A percentile compares a stretch with the other conserved stretches of the same genome.
Evolutionary conservation across 1,284 basidiomycete species (phyloP).

Genomic region (Pseudozyma tsukubaensis): DNA sequence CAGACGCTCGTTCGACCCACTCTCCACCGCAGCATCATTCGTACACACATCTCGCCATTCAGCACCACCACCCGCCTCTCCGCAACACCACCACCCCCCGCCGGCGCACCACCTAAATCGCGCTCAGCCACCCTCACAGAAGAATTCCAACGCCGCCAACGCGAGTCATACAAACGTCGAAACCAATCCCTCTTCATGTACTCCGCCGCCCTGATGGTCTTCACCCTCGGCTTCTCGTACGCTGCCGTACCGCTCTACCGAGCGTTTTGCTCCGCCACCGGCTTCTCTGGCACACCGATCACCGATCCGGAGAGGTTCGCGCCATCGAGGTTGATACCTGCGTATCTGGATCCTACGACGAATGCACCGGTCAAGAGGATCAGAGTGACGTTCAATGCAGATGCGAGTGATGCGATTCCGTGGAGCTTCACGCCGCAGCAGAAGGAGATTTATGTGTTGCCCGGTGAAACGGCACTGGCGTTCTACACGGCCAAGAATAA

Average conservation of each 20-base stretch:
- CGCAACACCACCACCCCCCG: slow-evolving; percentile 3
- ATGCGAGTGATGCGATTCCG: slow-evolving; percentile 85
- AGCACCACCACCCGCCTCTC: slow-evolving; percentile 1
- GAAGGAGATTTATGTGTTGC: slow-evolving; percentile 87
- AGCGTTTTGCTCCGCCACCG: slow-evolving; percentile 96
- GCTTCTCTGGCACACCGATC: slow-evolving; percentile 93
- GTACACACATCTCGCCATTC: slow-evolving; percentile 21
- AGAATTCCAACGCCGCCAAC: slow-evolving; percentile 41
- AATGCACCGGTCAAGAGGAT: slow-evolving; percentile 73
- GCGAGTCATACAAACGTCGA: slow-evolving; percentile 51
- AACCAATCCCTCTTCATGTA: slow-evolving; percentile 84
- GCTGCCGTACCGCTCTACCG: slow-evolving; percentile 97
- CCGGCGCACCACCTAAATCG: slow-evolving; percentile 1
- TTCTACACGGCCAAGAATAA: slow-evolving; percentile 95
- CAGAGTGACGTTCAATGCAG: slow-evolving; percentile 95
- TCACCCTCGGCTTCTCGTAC: slow-evolving; percentile 86
- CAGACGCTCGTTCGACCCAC: neutral
- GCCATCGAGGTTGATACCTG: slow-evolving; percentile 52
- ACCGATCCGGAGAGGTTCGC: slow-evolving; percentile 71
- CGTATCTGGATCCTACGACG: slow-evolving; percentile 67
- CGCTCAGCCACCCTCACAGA: slow-evolving; percentile 27
- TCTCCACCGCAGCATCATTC: neutral
- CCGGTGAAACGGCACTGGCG: slow-evolving; percentile 94
- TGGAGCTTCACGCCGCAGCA: slow-evolving; percentile 95
- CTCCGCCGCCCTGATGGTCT: slow-evolving; percentile 81